These are phyloP conservation scores for Heliosperma pusillum DNA, from an alignment of 148 eudicot genomes.

Conservation along the genomic window DNA sequence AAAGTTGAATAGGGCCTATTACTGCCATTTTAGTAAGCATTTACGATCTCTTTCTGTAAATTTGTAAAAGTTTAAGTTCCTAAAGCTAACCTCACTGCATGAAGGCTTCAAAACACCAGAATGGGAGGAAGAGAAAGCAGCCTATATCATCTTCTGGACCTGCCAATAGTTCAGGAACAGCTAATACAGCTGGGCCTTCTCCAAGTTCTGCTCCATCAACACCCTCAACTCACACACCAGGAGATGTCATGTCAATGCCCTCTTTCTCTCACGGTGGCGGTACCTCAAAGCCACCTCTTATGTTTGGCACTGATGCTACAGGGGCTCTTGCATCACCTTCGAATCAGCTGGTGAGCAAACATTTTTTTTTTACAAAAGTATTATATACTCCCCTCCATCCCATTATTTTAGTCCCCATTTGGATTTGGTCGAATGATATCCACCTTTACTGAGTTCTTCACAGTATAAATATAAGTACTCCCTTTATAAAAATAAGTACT, in stretches of 20 bases:
- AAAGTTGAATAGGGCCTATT: neutral
- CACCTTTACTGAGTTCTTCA: neutral
- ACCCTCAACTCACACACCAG: constrained; percentile 91
- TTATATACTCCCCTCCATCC: neutral
- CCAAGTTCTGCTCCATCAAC: constrained; percentile 96
- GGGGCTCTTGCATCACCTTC: constrained; percentile 70
- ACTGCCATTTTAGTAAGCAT: neutral
- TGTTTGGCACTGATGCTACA: constrained; percentile 63
- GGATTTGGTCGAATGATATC: neutral
- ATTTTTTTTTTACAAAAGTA: neutral
- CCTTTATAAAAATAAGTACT: too few species aligned
- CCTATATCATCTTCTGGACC: constrained; percentile 93
- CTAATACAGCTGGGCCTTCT: constrained; percentile 92
- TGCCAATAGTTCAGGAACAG: constrained; percentile 97
- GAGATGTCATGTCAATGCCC: constrained; percentile 91
- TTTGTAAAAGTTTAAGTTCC: constrained; percentile 22
- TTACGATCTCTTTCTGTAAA: neutral
- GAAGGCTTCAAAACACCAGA: constrained; percentile 75
- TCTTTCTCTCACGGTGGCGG: constrained; percentile 46
- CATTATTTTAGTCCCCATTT: neutral
- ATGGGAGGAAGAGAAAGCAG: constrained; percentile 88
- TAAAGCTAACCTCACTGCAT: constrained; percentile 29
- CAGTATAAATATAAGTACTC: too few species aligned
- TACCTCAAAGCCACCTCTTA: constrained; percentile 65
- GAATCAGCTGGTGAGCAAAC: constrained; percentile 63